phyloP scores from a whole-genome alignment of 495 filamentous ascomycete genomes.

The Bombardia bombarda region DNA sequence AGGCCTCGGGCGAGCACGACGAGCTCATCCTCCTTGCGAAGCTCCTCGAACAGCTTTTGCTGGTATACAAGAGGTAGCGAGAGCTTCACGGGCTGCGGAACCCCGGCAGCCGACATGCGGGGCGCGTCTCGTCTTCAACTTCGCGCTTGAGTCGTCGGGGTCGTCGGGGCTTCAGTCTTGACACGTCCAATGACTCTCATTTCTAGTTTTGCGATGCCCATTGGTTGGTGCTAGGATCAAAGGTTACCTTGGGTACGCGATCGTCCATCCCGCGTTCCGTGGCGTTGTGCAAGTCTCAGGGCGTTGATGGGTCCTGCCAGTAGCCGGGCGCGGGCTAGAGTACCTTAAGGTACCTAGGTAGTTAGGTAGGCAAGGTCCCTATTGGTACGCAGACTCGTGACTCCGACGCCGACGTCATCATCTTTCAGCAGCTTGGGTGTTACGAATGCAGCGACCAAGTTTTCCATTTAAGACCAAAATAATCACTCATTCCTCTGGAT shows the following conservation, averaged over 20 bases:
- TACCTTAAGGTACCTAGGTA: no score
- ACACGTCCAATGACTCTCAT: no score
- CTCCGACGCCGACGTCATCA: conserved; percentile 10
- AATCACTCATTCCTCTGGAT: not conserved
- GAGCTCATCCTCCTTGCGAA: conserved; percentile 85
- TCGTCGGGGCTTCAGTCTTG: not conserved
- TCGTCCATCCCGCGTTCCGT: no score
- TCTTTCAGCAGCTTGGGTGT: not conserved
- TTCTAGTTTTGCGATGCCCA: no score
- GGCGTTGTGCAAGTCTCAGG: no score
- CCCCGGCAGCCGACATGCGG: conserved; percentile 19
- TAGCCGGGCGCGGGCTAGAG: no score
- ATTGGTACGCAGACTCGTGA: conserved; percentile 10
- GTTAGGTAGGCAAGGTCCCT: not conserved
- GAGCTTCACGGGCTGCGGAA: conserved; percentile 69
- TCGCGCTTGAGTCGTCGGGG: no score
- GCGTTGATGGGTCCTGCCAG: no score
- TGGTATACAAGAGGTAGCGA: conserved; percentile 88
- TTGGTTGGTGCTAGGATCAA: no score
- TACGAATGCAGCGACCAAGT: not conserved
- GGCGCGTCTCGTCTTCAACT: not conserved
- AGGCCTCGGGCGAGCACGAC: conserved; percentile 86
- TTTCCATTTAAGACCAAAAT: not conserved
- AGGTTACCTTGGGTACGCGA: no score
- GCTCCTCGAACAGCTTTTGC: conserved; percentile 86